These are phyloP conservation scores for Fusarium pilosicola DNA, from an alignment of 2,329 filamentous ascomycete genomes.

Conservation along the genomic window DNA sequence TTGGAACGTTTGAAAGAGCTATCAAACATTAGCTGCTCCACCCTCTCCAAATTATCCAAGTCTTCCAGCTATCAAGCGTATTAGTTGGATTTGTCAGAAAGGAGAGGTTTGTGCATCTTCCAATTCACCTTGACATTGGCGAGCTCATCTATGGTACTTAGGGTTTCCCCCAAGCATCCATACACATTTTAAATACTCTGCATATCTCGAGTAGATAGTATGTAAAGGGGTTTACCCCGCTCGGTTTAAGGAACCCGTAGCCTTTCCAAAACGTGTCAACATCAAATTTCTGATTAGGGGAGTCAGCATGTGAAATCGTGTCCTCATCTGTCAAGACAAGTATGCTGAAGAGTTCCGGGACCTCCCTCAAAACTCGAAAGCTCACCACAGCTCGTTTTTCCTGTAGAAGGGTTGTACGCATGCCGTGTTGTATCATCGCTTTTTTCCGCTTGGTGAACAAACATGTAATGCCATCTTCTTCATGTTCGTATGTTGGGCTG, in stretches of 20 bases:
- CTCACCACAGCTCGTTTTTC: neutral
- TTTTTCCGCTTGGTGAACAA: too few species aligned
- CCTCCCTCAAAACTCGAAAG: neutral
- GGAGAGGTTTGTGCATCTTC: too few species aligned
- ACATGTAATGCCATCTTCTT: too few species aligned
- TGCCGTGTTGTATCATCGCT: too few species aligned
- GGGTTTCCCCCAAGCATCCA: rapidly evolving
- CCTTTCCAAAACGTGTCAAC: rapidly evolving
- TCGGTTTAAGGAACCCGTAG: rapidly evolving
- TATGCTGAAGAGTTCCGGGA: neutral
- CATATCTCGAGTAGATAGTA: neutral
- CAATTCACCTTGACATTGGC: rapidly evolving
- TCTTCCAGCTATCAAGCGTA: rapidly evolving
- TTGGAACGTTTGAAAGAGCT: neutral
- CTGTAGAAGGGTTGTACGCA: too few species aligned
- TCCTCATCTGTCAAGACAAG: neutral
- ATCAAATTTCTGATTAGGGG: too few species aligned
- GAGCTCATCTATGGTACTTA: rapidly evolving
- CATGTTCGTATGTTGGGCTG: neutral
- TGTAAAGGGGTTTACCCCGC: rapidly evolving
- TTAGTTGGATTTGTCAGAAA: neutral
- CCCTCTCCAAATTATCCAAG: rapidly evolving
- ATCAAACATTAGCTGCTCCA: neutral
- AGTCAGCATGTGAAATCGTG: too few species aligned
- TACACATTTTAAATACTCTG: neutral